Evolutionary conservation across 1,139 yeast genomes (phyloP), one percentile per base, ranked within the genome.

Genomic region (Debaryomyces sp.): DNA sequence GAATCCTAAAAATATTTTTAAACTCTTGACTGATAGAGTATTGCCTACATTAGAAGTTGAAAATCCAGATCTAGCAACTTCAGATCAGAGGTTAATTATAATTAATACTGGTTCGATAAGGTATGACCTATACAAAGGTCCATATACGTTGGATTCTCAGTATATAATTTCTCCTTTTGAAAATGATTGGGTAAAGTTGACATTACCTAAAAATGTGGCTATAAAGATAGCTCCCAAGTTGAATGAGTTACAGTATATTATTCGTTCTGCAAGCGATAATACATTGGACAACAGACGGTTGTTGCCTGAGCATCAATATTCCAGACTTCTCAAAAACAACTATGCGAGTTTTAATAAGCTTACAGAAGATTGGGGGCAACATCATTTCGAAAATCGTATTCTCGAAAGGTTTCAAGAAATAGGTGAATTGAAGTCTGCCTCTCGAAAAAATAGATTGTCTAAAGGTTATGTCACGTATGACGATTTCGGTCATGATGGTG

Each of bases 61-160:
- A 2, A 46, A 54, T 12, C 33, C 24, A 10, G 47, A 53, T 7
- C 37, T 45, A 3, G 27, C 38, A 8, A 36, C 50, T 8, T 48
- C 50, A 13, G 54, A 55, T 1, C 80, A 88, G 24, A 73, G 96
- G 50, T 71, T 84, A 23, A 78, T 90, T 29, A 69, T 89, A 42
- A 81, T 90, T 50, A 94, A 94, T 61, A 87, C 97, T 0, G 98
- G 98, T 0, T 87, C 96, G 0, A 78, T 94, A 5, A 79, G 99
- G 45, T 94, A 89, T 63, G 98, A 94, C 63, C 68, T 94, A 48
- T 88, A 87, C 70, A 82, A 86, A 63, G 99, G 98, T 0, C 84
- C 86, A 1, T 94, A 87, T 62, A 91, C 96, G 0, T 69, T 74
- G 39, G 96, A 92, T 65, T 78, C 95, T 0, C 87, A 88, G 52